Evolutionary conservation across 2,329 filamentous ascomycete genomes (phyloP).

Genomic region (Talaromyces amestolkiae): DNA sequence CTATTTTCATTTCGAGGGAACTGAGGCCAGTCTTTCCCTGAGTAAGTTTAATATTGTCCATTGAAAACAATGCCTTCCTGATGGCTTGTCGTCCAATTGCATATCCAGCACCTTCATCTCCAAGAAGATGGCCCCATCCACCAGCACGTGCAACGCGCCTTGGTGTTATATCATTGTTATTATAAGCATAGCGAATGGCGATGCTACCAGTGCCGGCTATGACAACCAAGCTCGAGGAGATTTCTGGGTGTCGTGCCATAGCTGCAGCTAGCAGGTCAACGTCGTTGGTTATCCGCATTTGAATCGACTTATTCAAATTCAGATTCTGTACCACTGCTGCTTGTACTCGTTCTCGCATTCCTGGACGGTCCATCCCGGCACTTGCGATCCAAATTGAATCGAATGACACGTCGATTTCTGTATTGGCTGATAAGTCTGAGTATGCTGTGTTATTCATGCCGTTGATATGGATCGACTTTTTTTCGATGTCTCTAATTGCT

Average conservation of each 20-base stretch:
- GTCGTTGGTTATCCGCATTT: slow-evolving; percentile 39
- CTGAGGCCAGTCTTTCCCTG: background rate
- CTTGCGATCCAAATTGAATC: slow-evolving; percentile 40
- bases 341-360: slow-evolving; percentile 29
- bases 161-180: slow-evolving; percentile 21
- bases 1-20: slow-evolving; percentile 4
- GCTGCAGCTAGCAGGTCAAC: slow-evolving; percentile 40
- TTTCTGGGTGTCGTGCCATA: slow-evolving; percentile 20
- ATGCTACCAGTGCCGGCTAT: slow-evolving; percentile 47
- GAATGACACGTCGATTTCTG: slow-evolving; percentile 22
- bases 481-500: slow-evolving; percentile 20
- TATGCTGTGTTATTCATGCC: slow-evolving; percentile 3
- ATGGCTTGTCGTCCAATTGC: slow-evolving; percentile 41
- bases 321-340: slow-evolving; percentile 30
- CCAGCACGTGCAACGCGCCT: slow-evolving; percentile 37
- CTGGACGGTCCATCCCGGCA: slow-evolving; percentile 42
- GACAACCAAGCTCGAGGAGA: slow-evolving; percentile 32
- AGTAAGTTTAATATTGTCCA: slow-evolving; percentile 29
- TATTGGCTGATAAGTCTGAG: background rate
- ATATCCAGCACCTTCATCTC: slow-evolving; percentile 47
- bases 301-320: slow-evolving; percentile 22
- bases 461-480: background rate
- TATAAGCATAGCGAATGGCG: slow-evolving; percentile 39
- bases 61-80: slow-evolving; percentile 30
- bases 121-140: slow-evolving; percentile 47